Evolutionary conservation across 441 rosid genomes (phyloP).

Genomic region (Flueggea neowawraea): DNA sequence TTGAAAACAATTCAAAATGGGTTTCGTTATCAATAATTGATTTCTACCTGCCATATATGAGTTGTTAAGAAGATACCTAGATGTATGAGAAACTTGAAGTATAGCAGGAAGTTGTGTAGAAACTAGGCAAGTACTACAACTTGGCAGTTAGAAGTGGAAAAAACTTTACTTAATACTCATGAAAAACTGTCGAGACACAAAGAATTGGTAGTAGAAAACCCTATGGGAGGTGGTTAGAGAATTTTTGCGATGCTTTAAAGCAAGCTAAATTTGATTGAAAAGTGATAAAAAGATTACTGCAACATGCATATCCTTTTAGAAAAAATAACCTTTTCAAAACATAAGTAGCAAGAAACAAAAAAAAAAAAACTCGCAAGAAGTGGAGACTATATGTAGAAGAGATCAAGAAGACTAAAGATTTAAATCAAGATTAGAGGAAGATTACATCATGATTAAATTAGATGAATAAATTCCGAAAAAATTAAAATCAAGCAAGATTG

Average conservation of each 20-base stretch:
- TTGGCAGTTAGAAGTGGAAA: conserved; percentile 5
- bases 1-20: no score
- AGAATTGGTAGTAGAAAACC: background rate
- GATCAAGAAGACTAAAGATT: background rate
- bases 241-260: conserved; percentile 16
- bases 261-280: conserved; percentile 32
- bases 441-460: no score
- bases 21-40: no score
- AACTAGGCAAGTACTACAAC: conserved; percentile 6
- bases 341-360: background rate
- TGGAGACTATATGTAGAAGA: background rate
- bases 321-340: conserved; percentile 20
- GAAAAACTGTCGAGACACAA: conserved; percentile 4
- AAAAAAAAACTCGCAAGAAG: background rate
- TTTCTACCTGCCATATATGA: conserved; percentile 18
- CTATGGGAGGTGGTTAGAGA: background rate
- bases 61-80: conserved; percentile 11
- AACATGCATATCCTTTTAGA: conserved; percentile 17
- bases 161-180: conserved; percentile 5
- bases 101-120: background rate
- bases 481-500: no score
- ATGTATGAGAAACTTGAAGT: background rate
- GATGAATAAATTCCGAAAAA: no score
- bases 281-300: background rate
- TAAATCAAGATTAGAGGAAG: background rate